Evolutionary conservation across 2,329 filamentous ascomycete genomes (phyloP).

Genomic region (Westerdykella ornata): DNA sequence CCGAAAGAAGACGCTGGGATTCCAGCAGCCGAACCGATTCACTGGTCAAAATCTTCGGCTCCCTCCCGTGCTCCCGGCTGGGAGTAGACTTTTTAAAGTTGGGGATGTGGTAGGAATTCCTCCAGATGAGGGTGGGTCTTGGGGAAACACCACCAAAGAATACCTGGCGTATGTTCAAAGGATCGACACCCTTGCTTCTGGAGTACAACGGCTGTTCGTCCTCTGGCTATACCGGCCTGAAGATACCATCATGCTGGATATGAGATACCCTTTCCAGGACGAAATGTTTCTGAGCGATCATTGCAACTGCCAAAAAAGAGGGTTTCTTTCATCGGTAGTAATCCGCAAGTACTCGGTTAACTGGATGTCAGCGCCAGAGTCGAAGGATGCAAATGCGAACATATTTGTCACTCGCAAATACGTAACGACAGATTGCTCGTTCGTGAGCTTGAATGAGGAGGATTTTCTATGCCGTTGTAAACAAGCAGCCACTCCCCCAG

Average conservation of each 20-base stretch:
- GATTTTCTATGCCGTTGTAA: slow-evolving; percentile 54
- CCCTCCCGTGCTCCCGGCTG: too few relatives aligned
- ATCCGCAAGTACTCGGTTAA: slow-evolving; percentile 52
- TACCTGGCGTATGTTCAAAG: slow-evolving; percentile 69
- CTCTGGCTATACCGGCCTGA: slow-evolving; percentile 67
- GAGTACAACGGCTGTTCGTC: slow-evolving; percentile 50
- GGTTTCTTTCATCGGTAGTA: slow-evolving; percentile 52
- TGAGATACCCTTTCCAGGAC: slow-evolving; percentile 62
- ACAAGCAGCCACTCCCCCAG: slow-evolving; percentile 4
- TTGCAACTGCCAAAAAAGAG: slow-evolving; percentile 58
- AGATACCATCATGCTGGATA: slow-evolving; percentile 63
- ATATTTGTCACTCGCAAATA: slow-evolving; percentile 70
- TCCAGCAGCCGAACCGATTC: slow-evolving; percentile 7
- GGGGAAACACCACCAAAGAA: slow-evolving; percentile 51
- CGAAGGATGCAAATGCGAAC: slow-evolving; percentile 27
- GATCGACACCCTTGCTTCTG: slow-evolving; percentile 19
- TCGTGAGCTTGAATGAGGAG: slow-evolving; percentile 50
- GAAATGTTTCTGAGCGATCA: slow-evolving; percentile 73
- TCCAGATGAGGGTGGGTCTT: slow-evolving; percentile 47
- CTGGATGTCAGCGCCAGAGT: slow-evolving; percentile 49
- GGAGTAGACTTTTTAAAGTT: slow-evolving; percentile 18
- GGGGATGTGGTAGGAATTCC: slow-evolving; percentile 48
- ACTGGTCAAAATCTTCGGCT: too few relatives aligned
- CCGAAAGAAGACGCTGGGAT: slow-evolving; percentile 13
- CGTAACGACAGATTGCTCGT: slow-evolving; percentile 52